Evolutionary conservation across 345 rosid genomes (phyloP), one percentile per base, ranked within the genome.

Genomic region (Durio zibethinus): DNA sequence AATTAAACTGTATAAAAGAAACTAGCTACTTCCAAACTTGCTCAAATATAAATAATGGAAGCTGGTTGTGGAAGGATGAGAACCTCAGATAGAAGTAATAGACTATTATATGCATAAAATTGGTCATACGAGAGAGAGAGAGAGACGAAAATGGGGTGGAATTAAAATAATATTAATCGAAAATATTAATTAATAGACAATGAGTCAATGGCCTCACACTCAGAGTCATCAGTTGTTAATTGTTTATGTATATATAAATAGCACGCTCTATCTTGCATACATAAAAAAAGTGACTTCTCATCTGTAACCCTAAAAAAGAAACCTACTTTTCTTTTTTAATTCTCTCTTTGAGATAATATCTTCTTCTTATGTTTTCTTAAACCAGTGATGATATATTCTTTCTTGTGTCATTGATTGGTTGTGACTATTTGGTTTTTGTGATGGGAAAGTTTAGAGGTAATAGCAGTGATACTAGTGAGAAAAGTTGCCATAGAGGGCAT

Each of bases 401-500:
- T 81, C 76, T 78, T 81, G 10, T 21, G 33, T 68, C 14, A 56
- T 56, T 23, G 31, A 56, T 56, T 48, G 20, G 29, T 21, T 9
- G 15, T 7, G 80, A 63, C 54, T 9, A 71, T 76, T 4, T 18
- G 15, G 29, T 16, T 4, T 63, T 64, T 77, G 73, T 70, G 64
- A 81, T 85, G 83, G 85, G 78, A 60, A 80, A 76, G 76, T 81
- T 83, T 42, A 35, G 82, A 67, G 79, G 80, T 76, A 85, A 82
- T 77, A 77, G 70, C 74, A 77, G 81, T 75, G 61, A 69, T 68
- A 83, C 75, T 20, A 69, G 78, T 48, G 84, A 75, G 78, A 88
- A 73, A 72, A 84, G 86, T 82, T 85, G 88, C 81, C 77, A 82
- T 4, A 80, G 92, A 85, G 92, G 92, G n/a, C 92, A 89, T 67